phyloP scores from a whole-genome alignment of 495 filamentous ascomycete species.

The Penicillium subrubescens region DNA sequence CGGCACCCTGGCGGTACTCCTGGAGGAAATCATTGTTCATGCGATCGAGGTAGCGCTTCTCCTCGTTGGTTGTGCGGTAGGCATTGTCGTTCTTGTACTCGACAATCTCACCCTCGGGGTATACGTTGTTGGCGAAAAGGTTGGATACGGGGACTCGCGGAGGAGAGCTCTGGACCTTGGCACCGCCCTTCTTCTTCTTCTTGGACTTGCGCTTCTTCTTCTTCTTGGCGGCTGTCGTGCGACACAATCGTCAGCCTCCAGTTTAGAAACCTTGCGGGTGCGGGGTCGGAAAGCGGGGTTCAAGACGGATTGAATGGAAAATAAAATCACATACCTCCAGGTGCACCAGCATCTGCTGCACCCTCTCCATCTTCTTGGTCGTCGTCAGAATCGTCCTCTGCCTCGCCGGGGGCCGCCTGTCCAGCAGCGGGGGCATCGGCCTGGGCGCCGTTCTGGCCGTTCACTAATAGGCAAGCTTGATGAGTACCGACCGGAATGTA shows the following conservation, averaged over 20 bases:
- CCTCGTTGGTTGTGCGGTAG: constrained; percentile 81
- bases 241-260: constrained; percentile 15
- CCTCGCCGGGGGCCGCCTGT: constrained; percentile 46
- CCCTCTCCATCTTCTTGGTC: constrained; percentile 54
- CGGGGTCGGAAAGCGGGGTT: constrained; percentile 3
- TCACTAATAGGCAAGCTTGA: constrained; percentile 33
- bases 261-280: background rate
- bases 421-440: constrained; percentile 41
- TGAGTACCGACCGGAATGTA: constrained; percentile 25
- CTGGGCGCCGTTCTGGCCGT: constrained; percentile 52
- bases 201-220: constrained; percentile 80
- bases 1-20: constrained; percentile 85
- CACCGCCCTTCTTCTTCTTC: constrained; percentile 68
- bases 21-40: constrained; percentile 81
- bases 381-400: constrained; percentile 70
- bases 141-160: constrained; percentile 74
- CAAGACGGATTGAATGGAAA: background rate
- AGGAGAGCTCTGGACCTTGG: constrained; percentile 74
- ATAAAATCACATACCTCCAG: constrained; percentile 42
- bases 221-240: constrained; percentile 60
- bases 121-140: constrained; percentile 73
- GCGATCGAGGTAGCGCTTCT: constrained; percentile 83
- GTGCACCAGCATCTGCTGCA: constrained; percentile 41
- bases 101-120: constrained; percentile 79
- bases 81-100: constrained; percentile 76